A percentile compares a stretch with the other conserved stretches of the same genome.
Evolutionary conservation across 1,139 yeast genomes (phyloP).

Genomic region (Sugiyamaella sp.): DNA sequence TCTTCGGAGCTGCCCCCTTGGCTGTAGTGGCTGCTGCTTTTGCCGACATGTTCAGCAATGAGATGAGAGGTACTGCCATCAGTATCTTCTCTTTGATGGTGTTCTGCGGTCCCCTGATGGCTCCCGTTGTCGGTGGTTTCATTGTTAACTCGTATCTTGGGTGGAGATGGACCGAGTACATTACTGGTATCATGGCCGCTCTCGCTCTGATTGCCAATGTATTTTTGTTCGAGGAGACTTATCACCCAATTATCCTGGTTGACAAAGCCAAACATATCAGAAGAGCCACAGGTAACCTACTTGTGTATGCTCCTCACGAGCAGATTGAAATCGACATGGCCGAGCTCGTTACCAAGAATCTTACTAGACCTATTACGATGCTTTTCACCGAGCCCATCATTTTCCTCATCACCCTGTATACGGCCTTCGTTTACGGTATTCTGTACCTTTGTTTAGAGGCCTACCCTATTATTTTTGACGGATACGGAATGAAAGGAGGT

Average conservation of each 20-base stretch:
- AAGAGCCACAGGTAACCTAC: constrained; percentile 65
- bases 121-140: constrained; percentile 54
- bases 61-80: constrained; percentile 68
- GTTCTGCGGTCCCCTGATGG: constrained; percentile 74
- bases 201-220: constrained; percentile 42
- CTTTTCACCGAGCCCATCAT: constrained; percentile 73
- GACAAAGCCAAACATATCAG: constrained; percentile 51
- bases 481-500: constrained; percentile 57
- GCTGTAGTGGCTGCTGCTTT: constrained; percentile 84
- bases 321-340: constrained; percentile 61
- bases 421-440: constrained; percentile 85
- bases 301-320: constrained; percentile 83
- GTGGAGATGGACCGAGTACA: constrained; percentile 64
- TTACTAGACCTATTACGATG: constrained; percentile 72
- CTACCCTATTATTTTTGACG: constrained; percentile 72
- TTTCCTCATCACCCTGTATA: constrained; percentile 68
- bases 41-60: constrained; percentile 70
- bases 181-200: constrained; percentile 55
- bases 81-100: constrained; percentile 66
- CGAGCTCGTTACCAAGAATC: constrained; percentile 68
- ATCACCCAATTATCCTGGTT: constrained; percentile 48
- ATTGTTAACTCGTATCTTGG: constrained; percentile 46
- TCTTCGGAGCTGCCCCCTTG: constrained; percentile 76
- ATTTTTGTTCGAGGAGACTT: constrained; percentile 53
- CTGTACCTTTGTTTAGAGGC: constrained; percentile 77